A percentile compares a stretch with the other conserved stretches of the same genome.
Evolutionary conservation across 2,329 filamentous ascomycete genomes (phyloP).

Genomic region (Ophiostoma pallidulum): DNA sequence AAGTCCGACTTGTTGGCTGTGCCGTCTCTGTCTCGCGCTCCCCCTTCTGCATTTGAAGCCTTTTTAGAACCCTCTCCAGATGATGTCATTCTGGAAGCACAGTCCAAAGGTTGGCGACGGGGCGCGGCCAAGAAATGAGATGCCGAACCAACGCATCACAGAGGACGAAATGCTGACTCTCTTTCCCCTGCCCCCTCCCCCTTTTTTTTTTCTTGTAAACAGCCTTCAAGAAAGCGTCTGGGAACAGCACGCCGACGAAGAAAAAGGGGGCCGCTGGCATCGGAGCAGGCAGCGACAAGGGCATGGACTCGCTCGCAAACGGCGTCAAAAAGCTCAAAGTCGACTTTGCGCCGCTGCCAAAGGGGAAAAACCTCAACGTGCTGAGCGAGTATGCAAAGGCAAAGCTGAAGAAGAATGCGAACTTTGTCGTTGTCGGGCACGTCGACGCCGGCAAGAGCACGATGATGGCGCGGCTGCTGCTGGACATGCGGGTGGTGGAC

Average conservation of each 20-base stretch:
- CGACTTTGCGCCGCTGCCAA: slow-evolving; percentile 46
- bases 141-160: neutral
- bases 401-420: slow-evolving; percentile 68
- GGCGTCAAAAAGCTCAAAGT: slow-evolving; percentile 32
- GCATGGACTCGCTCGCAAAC: slow-evolving; percentile 21
- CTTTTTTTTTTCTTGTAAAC: slow-evolving; percentile 19
- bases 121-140: slow-evolving; percentile 31
- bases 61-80: slow-evolving; percentile 87
- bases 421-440: slow-evolving; percentile 91
- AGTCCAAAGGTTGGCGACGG: slow-evolving; percentile 74
- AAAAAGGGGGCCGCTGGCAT: slow-evolving; percentile 25
- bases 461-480: slow-evolving; percentile 86
- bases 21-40: slow-evolving; percentile 41
- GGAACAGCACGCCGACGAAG: slow-evolving; percentile 21
- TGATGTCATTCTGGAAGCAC: slow-evolving; percentile 77
- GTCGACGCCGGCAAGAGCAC: slow-evolving; percentile 98
- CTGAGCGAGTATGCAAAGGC: slow-evolving; percentile 68
- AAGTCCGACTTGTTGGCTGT: slow-evolving; percentile 29
- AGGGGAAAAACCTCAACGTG: slow-evolving; percentile 76
- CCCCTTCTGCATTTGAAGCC: slow-evolving; percentile 36
- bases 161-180: neutral
- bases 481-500: slow-evolving; percentile 81
- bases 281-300: slow-evolving; percentile 12
- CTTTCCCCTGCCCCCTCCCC: neutral
- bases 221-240: slow-evolving; percentile 42